Conservation (phyloP, 108 stramenopile species). For the Nitzschia sp. region DNA sequence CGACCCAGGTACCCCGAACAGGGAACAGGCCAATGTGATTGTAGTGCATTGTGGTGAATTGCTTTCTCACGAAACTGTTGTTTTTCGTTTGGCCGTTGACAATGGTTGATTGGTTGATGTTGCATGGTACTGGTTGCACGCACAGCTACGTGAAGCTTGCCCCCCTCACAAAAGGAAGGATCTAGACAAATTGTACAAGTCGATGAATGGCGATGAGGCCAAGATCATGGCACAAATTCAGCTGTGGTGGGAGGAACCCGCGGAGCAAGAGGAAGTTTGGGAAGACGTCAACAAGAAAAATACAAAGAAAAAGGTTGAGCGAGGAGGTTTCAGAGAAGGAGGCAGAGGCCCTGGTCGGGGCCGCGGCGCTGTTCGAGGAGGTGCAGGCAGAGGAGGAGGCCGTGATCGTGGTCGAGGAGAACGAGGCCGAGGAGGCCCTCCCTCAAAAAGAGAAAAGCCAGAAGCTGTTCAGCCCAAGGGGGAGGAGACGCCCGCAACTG, state of each 20-base stretch:
- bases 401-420: constrained; percentile 45
- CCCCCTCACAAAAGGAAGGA: constrained; percentile 79
- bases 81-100: too few relatives aligned
- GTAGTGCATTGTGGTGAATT: too few relatives aligned
- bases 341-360: constrained; percentile 42
- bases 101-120: too few relatives aligned
- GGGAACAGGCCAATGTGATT: too few relatives aligned
- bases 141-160: constrained; percentile 57
- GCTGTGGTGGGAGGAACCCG: constrained; percentile 83
- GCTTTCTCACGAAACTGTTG: too few relatives aligned
- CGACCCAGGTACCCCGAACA: background rate
- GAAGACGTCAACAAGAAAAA: constrained; percentile 67
- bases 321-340: background rate
- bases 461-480: constrained; percentile 1
- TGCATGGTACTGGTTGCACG: background rate
- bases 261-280: constrained; percentile 60
- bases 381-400: constrained; percentile 27
- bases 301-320: constrained; percentile 53
- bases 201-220: constrained; percentile 78
- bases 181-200: constrained; percentile 73
- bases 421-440: constrained; percentile 31
- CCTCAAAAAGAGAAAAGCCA: constrained; percentile 11
- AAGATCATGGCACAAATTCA: constrained; percentile 67
- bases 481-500: constrained; percentile 11
- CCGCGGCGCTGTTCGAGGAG: constrained; percentile 38